Base-by-base conservation (phyloP, 2,329 filamentous ascomycete species). In the Hypoxylon sp. region DNA sequence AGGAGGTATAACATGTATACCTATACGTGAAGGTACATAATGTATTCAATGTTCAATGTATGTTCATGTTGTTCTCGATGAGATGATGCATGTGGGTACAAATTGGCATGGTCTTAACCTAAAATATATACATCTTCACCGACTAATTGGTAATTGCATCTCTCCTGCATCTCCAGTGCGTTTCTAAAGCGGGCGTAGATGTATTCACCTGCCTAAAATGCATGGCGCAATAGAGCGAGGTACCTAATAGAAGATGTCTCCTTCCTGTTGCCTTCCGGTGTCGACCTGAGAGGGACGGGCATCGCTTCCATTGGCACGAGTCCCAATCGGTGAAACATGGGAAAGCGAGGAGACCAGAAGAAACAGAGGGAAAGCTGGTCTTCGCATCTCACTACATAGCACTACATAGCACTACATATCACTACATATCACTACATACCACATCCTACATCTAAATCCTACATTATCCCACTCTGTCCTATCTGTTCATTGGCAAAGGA, bases 381-480 rank as follows among this genome's bases (percentile, higher is more conserved):
- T 27, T 40, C 49, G 22, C 20, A 11, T 17, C 11, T 40, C 58
- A 30, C 22, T 20, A 54, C 50, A 54, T 30, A 30, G 48, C 33
- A 27, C 25, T 27, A 49, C 60, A 62, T 30, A 33, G 42, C 44
- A 44, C 61, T 49, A 44, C 40, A 14, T 44, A 44, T n/a, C n/a
- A 44, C n/a, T 17, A 46, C 22, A 48, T 48, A 20, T 48, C 48
- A 30, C n/a, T 27, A 27, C 25, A 27, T 5, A 53, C 5, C 35
- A 22, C 46, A 64, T 59, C 56, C 46, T 53, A 59, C 57, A 65
- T 54, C 44, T 33, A 58, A 63, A 68, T 70, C 64, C 53, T 56
- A 70, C 68, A 50, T 53, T 68, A 70, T 70, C 68, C 68, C 64
- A 70, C 68, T 67, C 58, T 61, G 58, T 50, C 10, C 51, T 54